Conservation (phyloP, 1,284 basidiomycete species). For the Pseudozyma sp. region DNA sequence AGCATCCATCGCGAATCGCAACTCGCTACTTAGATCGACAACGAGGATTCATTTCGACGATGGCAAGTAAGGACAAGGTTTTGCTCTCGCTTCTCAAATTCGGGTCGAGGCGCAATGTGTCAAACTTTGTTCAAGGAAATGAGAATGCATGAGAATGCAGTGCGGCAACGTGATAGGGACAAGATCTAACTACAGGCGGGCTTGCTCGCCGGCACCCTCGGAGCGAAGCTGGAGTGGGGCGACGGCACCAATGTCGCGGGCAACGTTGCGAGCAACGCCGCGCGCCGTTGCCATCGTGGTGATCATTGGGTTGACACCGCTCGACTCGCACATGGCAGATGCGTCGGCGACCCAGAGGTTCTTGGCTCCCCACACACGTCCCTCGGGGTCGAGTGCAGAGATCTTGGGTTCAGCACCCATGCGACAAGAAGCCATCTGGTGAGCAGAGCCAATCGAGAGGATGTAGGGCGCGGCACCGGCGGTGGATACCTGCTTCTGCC, state of each 20-base stretch:
- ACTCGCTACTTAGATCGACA: too few species aligned
- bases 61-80: too few species aligned
- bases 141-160: too few species aligned
- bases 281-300: constrained; percentile 67
- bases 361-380: constrained; percentile 70
- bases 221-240: constrained; percentile 28
- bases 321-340: constrained; percentile 69
- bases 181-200: constrained; percentile 32
- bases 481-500: constrained; percentile 60
- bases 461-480: constrained; percentile 52
- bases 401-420: constrained; percentile 68
- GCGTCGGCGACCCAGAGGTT: constrained; percentile 72
- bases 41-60: too few species aligned
- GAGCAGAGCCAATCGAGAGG: constrained; percentile 58
- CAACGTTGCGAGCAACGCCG: constrained; percentile 64
- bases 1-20: too few species aligned
- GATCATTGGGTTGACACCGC: constrained; percentile 72
- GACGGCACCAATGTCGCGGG: constrained; percentile 60
- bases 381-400: constrained; percentile 69
- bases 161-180: background rate
- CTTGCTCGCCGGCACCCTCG: constrained; percentile 17
- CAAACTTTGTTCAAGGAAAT: too few species aligned
- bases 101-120: too few species aligned
- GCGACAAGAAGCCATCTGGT: constrained; percentile 70
- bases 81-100: too few species aligned